Evolutionary conservation across 768 basidiomycete species (phyloP).

Genomic region (Podaxis carcinomalis): DNA sequence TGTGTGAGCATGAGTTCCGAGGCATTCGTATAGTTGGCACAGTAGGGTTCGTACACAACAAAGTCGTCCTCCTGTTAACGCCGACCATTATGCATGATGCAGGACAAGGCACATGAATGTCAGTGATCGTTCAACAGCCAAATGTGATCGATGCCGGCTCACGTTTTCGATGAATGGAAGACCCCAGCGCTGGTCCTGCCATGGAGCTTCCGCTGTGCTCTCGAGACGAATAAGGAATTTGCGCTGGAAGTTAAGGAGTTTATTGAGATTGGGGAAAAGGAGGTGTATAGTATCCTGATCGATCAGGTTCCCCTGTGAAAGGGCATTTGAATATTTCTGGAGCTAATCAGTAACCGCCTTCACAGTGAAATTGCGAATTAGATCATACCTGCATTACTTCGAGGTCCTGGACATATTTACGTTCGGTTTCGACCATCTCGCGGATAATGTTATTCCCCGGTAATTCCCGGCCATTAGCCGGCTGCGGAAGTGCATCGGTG

Average conservation of each 20-base stretch:
- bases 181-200: conserved; percentile 88
- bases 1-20: conserved; percentile 81
- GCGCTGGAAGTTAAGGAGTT: conserved; percentile 94
- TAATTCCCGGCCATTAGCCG: conserved; percentile 56
- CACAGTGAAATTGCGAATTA: conserved; percentile 11
- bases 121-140: background rate
- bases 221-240: conserved; percentile 90
- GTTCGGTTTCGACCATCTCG: conserved; percentile 93
- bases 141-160: conserved; percentile 33
- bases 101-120: conserved; percentile 26
- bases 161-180: conserved; percentile 79
- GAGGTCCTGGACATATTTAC: conserved; percentile 94
- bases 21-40: conserved; percentile 89
- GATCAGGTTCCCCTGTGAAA: conserved; percentile 79
- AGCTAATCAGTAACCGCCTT: conserved; percentile 16
- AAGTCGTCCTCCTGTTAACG: conserved; percentile 91
- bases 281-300: conserved; percentile 94
- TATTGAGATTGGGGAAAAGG: conserved; percentile 92
- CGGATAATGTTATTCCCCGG: conserved; percentile 75
- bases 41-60: conserved; percentile 94
- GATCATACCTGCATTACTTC: conserved; percentile 88
- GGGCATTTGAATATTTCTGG: conserved; percentile 85
- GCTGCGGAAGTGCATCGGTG: conserved; percentile 37
- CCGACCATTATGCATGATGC: conserved; percentile 29
- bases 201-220: conserved; percentile 75